Conservation (phyloP, 2,329 filamentous ascomycete genomes). For the Alternaria incomplexa region DNA sequence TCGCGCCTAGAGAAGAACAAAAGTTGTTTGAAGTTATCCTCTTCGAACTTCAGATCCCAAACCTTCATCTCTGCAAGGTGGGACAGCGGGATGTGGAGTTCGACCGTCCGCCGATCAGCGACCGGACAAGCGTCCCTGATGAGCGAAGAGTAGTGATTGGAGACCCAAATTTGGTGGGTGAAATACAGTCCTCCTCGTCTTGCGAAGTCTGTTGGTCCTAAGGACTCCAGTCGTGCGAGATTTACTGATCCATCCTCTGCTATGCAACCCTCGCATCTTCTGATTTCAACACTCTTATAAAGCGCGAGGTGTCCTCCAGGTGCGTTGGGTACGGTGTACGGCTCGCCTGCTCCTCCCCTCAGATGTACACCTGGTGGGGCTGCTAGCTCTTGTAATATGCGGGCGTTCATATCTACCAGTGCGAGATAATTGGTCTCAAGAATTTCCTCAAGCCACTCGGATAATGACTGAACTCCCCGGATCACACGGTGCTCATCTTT, state of each 20-base stretch:
- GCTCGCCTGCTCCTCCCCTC: not conserved
- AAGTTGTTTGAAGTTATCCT: not conserved
- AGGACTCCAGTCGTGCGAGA: not conserved
- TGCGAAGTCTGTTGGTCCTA: not conserved
- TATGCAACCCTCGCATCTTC: not conserved
- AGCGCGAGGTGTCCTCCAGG: not conserved
- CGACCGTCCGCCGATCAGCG: not conserved
- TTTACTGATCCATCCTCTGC: not conserved
- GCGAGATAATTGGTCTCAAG: not conserved
- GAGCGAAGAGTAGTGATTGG: not conserved
- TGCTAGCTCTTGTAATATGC: not conserved
- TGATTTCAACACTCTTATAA: not conserved
- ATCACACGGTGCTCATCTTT: not conserved
- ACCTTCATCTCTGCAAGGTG: not conserved
- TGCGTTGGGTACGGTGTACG: not conserved
- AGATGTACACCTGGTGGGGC: not conserved
- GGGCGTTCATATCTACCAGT: not conserved
- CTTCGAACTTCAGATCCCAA: not conserved
- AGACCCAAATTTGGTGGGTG: conserved; percentile 1
- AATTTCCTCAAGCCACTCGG: not conserved
- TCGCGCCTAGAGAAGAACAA: not conserved
- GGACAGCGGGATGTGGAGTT: not conserved
- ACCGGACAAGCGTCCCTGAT: not conserved
- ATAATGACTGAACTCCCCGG: not conserved
- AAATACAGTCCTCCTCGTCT: not conserved